Conservation (phyloP, 73 alveolate genomes). For the Paramecium pentaurelia region DNA sequence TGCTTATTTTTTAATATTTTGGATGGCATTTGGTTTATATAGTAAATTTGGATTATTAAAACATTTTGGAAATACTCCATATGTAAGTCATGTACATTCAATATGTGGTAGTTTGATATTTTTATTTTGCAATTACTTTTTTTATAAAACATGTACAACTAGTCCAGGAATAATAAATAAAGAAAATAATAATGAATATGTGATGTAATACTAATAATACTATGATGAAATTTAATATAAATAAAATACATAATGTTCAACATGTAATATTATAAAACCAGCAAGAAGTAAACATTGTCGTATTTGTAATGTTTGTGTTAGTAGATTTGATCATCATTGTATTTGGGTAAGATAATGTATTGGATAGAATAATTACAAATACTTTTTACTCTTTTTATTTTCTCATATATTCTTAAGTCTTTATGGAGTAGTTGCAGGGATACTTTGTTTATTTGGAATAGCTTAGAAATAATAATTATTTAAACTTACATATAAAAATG, state of each 20-base stretch:
- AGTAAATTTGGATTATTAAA: slow-evolving; percentile 29
- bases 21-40: slow-evolving; percentile 19
- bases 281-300: slow-evolving; percentile 82
- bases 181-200: slow-evolving; percentile 42
- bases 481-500: slow-evolving; percentile 13
- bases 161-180: slow-evolving; percentile 50
- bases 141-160: slow-evolving; percentile 26
- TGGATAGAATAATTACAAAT: slow-evolving; percentile 54
- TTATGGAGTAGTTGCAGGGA: slow-evolving; percentile 47
- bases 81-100: background rate
- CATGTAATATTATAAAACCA: slow-evolving; percentile 60
- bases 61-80: slow-evolving; percentile 7
- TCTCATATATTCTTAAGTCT: slow-evolving; percentile 37
- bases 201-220: slow-evolving; percentile 20
- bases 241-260: background rate
- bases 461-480: background rate
- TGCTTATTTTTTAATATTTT: background rate
- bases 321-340: slow-evolving; percentile 89
- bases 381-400: slow-evolving; percentile 24
- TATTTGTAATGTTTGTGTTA: slow-evolving; percentile 82
- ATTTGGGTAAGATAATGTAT: slow-evolving; percentile 70
- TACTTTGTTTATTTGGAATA: slow-evolving; percentile 42
- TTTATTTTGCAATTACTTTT: slow-evolving; percentile 42
- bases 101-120: slow-evolving; percentile 20
- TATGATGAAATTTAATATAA: slow-evolving; percentile 51